phyloP scores from a whole-genome alignment of 2,329 filamentous ascomycete genomes.

The Aspergillus chevalieri region DNA sequence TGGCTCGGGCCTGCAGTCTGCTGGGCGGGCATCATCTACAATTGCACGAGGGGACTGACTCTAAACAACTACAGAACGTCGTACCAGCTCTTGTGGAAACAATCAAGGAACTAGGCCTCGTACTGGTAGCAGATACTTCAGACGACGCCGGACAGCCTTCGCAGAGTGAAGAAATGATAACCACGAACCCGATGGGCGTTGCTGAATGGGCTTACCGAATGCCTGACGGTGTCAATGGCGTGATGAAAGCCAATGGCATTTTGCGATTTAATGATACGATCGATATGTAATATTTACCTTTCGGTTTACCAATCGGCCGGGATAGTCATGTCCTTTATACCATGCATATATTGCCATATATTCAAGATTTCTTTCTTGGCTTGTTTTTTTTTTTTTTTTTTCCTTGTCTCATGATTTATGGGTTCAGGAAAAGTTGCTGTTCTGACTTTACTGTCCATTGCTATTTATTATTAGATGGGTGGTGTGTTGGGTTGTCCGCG shows the following conservation, averaged over 20 bases:
- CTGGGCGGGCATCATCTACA: no score
- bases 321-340: neutral
- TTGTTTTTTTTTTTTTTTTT: neutral
- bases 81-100: conserved; percentile 87
- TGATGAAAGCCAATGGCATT: conserved; percentile 78
- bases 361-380: conserved; percentile 5
- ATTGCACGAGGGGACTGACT: conserved; percentile 5
- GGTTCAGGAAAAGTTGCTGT: neutral
- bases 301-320: neutral
- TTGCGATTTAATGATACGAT: conserved; percentile 90
- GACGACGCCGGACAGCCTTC: conserved; percentile 42
- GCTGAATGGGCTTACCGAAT: conserved; percentile 46
- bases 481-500: conserved; percentile 1
- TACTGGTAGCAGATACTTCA: conserved; percentile 83
- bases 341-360: conserved; percentile 1
- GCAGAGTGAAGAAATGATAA: conserved; percentile 14
- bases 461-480: neutral
- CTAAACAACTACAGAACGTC: conserved; percentile 60
- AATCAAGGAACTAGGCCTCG: conserved; percentile 89
- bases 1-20: no score
- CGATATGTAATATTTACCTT: conserved; percentile 50
- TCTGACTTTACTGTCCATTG: neutral
- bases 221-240: conserved; percentile 78
- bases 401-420: neutral
- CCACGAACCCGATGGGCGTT: conserved; percentile 23